Conservation (phyloP, 768 basidiomycete genomes). For the Tylopilus balloui region DNA sequence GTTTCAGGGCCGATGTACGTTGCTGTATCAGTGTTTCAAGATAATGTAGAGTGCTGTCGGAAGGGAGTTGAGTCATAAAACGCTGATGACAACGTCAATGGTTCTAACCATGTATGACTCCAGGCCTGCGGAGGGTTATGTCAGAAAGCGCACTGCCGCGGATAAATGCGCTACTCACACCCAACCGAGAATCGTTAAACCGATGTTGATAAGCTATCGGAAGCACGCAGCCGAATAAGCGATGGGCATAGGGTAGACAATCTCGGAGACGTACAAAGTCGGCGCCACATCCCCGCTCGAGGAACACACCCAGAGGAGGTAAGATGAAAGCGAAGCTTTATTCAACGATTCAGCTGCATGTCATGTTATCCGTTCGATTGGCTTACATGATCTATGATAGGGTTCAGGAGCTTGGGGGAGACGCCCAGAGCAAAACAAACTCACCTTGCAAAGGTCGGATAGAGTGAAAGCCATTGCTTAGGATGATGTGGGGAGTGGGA, state of each 20-base stretch:
- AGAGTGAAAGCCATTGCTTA: constrained; percentile 61
- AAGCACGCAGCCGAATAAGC: constrained; percentile 15
- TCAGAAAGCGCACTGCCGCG: constrained; percentile 4
- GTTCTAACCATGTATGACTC: constrained; percentile 64
- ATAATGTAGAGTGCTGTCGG: constrained; percentile 72
- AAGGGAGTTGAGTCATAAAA: constrained; percentile 12
- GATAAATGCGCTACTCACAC: constrained; percentile 45
- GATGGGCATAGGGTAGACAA: not conserved
- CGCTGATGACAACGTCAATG: not conserved
- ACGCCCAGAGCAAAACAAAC: constrained; percentile 5
- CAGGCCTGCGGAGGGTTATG: constrained; percentile 42
- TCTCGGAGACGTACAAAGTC: constrained; percentile 55
- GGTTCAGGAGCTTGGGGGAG: not conserved
- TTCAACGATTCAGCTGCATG: constrained; percentile 12
- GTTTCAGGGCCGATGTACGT: too few species aligned
- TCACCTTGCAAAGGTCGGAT: constrained; percentile 77
- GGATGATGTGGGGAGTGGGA: constrained; percentile 1
- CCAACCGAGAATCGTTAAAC: constrained; percentile 74
- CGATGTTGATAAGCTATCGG: constrained; percentile 61
- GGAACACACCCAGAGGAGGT: constrained; percentile 83
- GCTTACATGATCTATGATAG: constrained; percentile 42
- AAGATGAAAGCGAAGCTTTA: constrained; percentile 62
- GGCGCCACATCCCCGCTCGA: constrained; percentile 78
- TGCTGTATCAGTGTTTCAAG: constrained; percentile 53
- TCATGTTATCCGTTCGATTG: not conserved